Conservation (phyloP, 306 rosid genomes). For the Styphnolobium japonicum region DNA sequence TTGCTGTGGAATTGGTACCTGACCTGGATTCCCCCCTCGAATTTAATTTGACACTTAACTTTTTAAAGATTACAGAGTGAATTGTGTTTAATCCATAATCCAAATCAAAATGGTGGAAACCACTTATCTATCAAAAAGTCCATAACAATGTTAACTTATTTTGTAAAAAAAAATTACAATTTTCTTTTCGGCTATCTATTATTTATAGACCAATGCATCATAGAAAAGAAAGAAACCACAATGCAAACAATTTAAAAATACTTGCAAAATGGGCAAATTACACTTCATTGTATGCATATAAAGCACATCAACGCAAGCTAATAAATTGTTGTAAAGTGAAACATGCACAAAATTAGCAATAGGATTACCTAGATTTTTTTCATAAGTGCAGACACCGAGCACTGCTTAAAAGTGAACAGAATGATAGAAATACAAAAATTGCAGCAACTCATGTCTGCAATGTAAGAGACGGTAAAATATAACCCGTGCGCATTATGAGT, state of each 20-base stretch:
- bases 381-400: conserved; percentile 84
- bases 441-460: conserved; percentile 98
- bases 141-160: too few species aligned
- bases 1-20: too few species aligned
- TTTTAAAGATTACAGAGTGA: too few species aligned
- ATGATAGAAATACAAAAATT: conserved; percentile 79
- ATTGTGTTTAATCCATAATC: too few species aligned
- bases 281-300: background rate
- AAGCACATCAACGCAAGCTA: conserved; percentile 1
- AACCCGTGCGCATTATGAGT: background rate
- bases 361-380: conserved; percentile 78
- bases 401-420: conserved; percentile 84
- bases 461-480: conserved; percentile 1
- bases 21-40: too few species aligned
- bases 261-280: background rate
- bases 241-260: background rate
- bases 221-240: background rate
- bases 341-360: background rate
- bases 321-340: background rate
- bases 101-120: too few species aligned
- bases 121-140: too few species aligned
- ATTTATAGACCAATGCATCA: too few species aligned
- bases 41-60: too few species aligned
- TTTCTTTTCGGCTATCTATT: too few species aligned
- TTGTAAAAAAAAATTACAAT: too few species aligned